phyloP scores from a whole-genome alignment of 768 basidiomycete species.

The Tephrocybe sp. region DNA sequence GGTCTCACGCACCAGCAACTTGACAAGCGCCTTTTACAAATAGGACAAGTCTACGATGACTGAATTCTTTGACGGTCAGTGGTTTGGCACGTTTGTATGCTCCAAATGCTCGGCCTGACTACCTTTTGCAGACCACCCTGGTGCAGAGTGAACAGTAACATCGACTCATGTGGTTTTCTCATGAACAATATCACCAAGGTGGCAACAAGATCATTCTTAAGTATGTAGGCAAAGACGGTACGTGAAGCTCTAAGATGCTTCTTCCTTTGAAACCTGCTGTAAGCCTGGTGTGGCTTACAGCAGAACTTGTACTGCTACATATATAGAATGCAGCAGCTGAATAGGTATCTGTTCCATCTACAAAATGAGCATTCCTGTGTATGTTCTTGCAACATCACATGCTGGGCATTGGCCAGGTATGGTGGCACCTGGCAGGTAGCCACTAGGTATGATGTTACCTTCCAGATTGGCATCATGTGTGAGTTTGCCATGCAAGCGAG shows the following conservation, averaged over 20 bases:
- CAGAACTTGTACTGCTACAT: no score
- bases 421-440: no score
- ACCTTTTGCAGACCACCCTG: constrained; percentile 56
- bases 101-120: background rate
- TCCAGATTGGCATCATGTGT: no score
- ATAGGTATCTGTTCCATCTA: no score
- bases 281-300: no score
- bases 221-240: constrained; percentile 89
- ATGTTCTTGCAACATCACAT: no score
- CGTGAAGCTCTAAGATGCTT: constrained; percentile 44
- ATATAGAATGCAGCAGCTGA: no score
- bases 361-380: no score
- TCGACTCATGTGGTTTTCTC: background rate
- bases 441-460: no score
- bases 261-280: background rate
- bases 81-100: background rate
- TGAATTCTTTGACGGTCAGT: constrained; percentile 68
- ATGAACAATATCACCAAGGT: constrained; percentile 38
- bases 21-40: background rate
- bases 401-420: no score
- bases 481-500: no score
- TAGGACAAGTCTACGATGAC: constrained; percentile 80
- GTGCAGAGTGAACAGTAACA: constrained; percentile 26
- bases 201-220: constrained; percentile 85
- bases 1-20: background rate